Base-by-base conservation (phyloP, 306 rosid genomes). In the Corylus americana region DNA sequence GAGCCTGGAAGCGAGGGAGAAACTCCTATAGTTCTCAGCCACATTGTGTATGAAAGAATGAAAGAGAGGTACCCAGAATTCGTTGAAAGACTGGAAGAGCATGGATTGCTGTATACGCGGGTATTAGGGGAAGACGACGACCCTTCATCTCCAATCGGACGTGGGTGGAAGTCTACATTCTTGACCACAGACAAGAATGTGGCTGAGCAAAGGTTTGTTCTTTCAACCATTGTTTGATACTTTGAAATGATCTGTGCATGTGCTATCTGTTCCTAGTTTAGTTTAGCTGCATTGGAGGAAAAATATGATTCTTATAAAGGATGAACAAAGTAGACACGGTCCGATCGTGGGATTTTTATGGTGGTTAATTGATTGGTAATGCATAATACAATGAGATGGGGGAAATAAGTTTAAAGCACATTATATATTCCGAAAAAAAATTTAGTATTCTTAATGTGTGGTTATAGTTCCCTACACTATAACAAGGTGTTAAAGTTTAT, bases 111-210 rank as follows among this genome's bases (percentile, higher is more conserved):
- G 71, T 95, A 95, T 83, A 85, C 79, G 8, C 85, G 96, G 74
- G 89, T 95, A 59, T 82, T 93, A 68, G 96, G 94, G 3, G 90
- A 95, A 85, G 92, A 68, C 0, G 97, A 95, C 14, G 87, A 93
- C 77, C 94, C 94, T 59, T 87, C 90, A 6, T 93, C 99, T 35
- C 93, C 96, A 0, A 95, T 95, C 76, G 97, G 98, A 50, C 92
- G 96, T 44, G 99, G 99, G 25, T 95, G 98, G 99, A 90, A 90
- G 87, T 93, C 99, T 17, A 93, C 99, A 4, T 91, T 92, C 91
- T 80, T 91, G 80, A 95, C 99, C 70, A 45, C 80, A 2, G 96
- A 93, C 74, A 95, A 89, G 85, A 11, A 57, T 55, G 59, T 95
- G 17, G 98, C 99, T 14, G 89, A 89, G 77, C 84, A 95, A 82